These are phyloP conservation scores for Trichoderma brevicompactum DNA, from an alignment of 2,329 filamentous ascomycete species.

Conservation along the genomic window DNA sequence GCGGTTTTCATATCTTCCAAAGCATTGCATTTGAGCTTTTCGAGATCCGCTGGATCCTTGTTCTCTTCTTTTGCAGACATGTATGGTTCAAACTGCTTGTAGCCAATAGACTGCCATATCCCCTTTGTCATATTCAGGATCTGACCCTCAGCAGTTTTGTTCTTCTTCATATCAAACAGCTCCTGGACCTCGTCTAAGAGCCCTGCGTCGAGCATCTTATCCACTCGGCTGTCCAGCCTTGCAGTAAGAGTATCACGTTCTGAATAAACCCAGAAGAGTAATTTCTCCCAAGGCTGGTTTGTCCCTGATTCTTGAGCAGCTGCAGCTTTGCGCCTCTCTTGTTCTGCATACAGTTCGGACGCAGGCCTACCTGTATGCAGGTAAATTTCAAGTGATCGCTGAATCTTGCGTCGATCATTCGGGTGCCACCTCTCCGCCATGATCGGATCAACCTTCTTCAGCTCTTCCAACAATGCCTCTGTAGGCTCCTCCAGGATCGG, in stretches of 20 bases:
- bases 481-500: constrained; percentile 75
- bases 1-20: constrained; percentile 79
- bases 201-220: constrained; percentile 73
- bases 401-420: constrained; percentile 87
- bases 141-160: constrained; percentile 49
- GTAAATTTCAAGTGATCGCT: constrained; percentile 86
- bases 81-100: constrained; percentile 85
- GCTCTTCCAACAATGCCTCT: constrained; percentile 70
- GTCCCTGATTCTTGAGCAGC: constrained; percentile 34
- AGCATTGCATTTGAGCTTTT: constrained; percentile 59
- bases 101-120: constrained; percentile 97
- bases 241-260: constrained; percentile 68
- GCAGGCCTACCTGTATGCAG: constrained; percentile 79
- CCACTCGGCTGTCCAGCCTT: constrained; percentile 76
- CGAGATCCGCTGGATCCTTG: constrained; percentile 47
- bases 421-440: constrained; percentile 96
- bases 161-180: constrained; percentile 49
- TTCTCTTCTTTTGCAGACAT: constrained; percentile 52
- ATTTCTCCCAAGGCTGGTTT: constrained; percentile 53
- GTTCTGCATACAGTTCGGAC: constrained; percentile 85
- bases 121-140: constrained; percentile 74
- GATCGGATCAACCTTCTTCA: constrained; percentile 80
- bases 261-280: constrained; percentile 89
- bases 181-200: constrained; percentile 55
- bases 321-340: constrained; percentile 53